A percentile compares a stretch with the other conserved stretches of the same genome.
These are phyloP conservation scores for Pleurotus djamor DNA, from an alignment of 768 basidiomycete genomes.

Conservation along the genomic window DNA sequence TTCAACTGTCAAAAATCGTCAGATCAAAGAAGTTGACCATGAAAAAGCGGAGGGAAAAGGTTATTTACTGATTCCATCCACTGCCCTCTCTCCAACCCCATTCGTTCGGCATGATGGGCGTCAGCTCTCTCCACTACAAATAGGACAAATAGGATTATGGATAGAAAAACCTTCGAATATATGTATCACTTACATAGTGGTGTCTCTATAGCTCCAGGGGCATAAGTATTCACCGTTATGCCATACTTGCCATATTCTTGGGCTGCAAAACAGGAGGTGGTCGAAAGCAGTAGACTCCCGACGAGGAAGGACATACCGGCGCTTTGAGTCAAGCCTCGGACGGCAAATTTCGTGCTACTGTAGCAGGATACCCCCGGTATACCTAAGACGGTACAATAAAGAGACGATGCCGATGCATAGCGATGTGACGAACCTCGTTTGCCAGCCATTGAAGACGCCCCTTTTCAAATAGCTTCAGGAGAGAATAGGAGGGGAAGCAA, in stretches of 20 bases:
- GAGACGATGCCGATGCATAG: background rate
- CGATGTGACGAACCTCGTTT: constrained; percentile 26
- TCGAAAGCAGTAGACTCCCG: background rate
- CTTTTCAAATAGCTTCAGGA: background rate
- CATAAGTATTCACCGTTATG: constrained; percentile 28
- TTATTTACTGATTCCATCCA: background rate
- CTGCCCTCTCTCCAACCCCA: background rate
- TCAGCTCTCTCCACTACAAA: background rate
- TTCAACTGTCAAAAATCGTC: background rate
- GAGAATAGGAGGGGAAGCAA: background rate
- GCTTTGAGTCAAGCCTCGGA: constrained; percentile 34
- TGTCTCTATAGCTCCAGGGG: constrained; percentile 17
- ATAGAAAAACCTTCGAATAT: background rate
- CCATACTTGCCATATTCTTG: constrained; percentile 19
- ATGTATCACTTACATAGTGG: background rate
- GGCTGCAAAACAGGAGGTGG: constrained; percentile 8
- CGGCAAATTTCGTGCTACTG: constrained; percentile 33
- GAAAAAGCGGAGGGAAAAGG: background rate
- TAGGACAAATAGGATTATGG: background rate
- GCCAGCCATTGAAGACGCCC: constrained; percentile 32
- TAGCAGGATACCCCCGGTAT: constrained; percentile 19
- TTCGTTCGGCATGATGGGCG: background rate
- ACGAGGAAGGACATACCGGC: background rate
- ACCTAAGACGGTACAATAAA: constrained; percentile 1
- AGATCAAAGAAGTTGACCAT: background rate